Evolutionary conservation across 208 protist species (phyloP).

Genomic region (Balamuthia mandrillaris): DNA sequence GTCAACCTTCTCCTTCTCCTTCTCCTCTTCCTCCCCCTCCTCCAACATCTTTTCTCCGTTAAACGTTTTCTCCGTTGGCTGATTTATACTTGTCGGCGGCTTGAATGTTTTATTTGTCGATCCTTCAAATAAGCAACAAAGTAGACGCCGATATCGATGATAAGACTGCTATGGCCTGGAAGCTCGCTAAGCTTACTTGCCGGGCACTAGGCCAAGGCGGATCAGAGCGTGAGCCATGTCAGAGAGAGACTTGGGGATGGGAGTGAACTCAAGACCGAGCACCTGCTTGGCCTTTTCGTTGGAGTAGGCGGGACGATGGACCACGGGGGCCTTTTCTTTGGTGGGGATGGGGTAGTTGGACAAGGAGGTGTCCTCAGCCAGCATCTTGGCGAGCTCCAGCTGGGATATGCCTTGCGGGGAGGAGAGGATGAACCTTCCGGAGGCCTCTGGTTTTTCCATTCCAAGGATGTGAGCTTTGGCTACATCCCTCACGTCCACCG

Average conservation of each 20-base stretch:
- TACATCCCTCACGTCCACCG: constrained; percentile 8
- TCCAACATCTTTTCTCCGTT: too few species aligned
- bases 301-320: background rate
- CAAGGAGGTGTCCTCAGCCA: background rate
- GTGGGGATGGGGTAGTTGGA: background rate
- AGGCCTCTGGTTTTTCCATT: background rate
- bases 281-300: background rate
- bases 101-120: too few species aligned
- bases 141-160: too few species aligned
- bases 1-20: too few species aligned
- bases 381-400: background rate
- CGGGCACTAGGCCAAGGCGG: background rate
- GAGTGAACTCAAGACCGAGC: background rate
- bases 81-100: too few species aligned
- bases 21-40: too few species aligned
- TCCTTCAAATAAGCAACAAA: too few species aligned
- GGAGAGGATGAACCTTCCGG: background rate
- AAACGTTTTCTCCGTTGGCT: background rate
- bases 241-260: background rate
- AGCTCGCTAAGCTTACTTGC: too few species aligned
- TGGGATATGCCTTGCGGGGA: background rate
- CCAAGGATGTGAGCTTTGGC: background rate
- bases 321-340: background rate
- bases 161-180: too few species aligned
- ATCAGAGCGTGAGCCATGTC: background rate